A percentile compares a stretch with the other conserved stretches of the same genome.
These are phyloP conservation scores for Epichloe sylvatica DNA, from an alignment of 2,329 filamentous ascomycete genomes.

Conservation along the genomic window DNA sequence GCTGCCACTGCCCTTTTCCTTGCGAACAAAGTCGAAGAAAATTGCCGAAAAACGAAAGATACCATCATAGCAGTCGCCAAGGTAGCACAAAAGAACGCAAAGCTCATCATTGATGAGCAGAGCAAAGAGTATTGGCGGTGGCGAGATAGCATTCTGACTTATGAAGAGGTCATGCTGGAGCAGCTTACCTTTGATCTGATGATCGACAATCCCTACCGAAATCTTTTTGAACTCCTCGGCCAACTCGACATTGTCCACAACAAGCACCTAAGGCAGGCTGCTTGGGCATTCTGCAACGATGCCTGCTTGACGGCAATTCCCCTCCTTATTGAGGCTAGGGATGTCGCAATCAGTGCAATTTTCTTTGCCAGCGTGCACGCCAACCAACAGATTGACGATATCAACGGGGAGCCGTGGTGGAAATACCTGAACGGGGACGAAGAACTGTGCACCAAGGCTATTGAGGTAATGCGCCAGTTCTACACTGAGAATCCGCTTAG, in stretches of 20 bases:
- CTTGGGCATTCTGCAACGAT: constrained; percentile 92
- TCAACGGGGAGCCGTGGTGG: constrained; percentile 77
- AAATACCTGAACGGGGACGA: constrained; percentile 58
- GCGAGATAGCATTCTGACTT: constrained; percentile 83
- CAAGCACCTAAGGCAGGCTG: constrained; percentile 67
- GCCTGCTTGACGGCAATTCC: constrained; percentile 73
- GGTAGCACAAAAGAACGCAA: constrained; percentile 86
- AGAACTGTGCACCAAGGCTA: constrained; percentile 55
- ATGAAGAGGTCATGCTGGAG: constrained; percentile 87
- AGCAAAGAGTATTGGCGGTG: constrained; percentile 98
- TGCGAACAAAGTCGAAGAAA: constrained; percentile 94
- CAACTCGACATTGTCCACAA: constrained; percentile 63
- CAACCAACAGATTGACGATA: constrained; percentile 60
- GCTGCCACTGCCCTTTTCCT: constrained; percentile 86
- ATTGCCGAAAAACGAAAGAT: constrained; percentile 88
- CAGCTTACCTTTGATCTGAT: constrained; percentile 87
- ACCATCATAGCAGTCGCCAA: constrained; percentile 87
- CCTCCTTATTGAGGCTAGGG: constrained; percentile 62
- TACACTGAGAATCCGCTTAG: constrained; percentile 50
- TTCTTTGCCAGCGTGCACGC: constrained; percentile 75
- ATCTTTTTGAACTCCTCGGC: constrained; percentile 66
- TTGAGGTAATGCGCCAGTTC: constrained; percentile 60
- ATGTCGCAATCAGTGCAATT: constrained; percentile 72
- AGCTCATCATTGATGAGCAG: constrained; percentile 85
- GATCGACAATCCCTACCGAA: constrained; percentile 74